phyloP scores from a whole-genome alignment of 2,329 filamentous ascomycete species.

The Colletotrichum viniferum region DNA sequence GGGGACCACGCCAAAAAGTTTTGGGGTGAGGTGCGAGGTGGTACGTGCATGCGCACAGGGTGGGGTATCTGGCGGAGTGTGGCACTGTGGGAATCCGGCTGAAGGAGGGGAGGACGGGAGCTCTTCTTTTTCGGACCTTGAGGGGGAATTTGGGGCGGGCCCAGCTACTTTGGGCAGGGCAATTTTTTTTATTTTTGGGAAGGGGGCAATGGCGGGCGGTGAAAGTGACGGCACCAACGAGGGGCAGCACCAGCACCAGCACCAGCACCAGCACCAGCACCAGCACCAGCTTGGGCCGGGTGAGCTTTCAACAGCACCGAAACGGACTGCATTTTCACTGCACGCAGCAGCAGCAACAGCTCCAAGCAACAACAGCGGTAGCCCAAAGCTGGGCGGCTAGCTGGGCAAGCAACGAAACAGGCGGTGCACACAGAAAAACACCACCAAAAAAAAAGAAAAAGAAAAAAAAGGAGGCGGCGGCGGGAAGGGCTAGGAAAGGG shows the following conservation, averaged over 20 bases:
- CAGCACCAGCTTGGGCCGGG: neutral
- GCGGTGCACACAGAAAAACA: neutral
- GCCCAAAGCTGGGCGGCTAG: neutral
- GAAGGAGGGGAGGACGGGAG: neutral
- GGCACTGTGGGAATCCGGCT: slow-evolving; percentile 18
- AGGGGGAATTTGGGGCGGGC: neutral
- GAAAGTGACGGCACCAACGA: neutral
- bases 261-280: neutral
- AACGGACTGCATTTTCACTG: neutral
- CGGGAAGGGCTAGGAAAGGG: neutral
- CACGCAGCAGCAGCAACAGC: neutral
- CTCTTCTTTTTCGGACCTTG: neutral
- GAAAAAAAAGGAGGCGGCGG: neutral
- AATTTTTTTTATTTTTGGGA: neutral
- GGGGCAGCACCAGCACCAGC: neutral
- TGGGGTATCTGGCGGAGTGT: neutral
- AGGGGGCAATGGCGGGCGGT: neutral
- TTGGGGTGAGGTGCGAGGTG: slow-evolving; percentile 15
- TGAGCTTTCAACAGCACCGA: neutral
- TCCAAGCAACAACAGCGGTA: neutral
- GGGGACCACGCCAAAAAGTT: slow-evolving; percentile 23
- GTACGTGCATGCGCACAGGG: slow-evolving; percentile 3
- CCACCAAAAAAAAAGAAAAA: neutral
- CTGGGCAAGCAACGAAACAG: neutral
- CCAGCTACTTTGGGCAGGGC: neutral